Conservation (phyloP, 306 rosid genomes). For the Coriaria nepalensis region DNA sequence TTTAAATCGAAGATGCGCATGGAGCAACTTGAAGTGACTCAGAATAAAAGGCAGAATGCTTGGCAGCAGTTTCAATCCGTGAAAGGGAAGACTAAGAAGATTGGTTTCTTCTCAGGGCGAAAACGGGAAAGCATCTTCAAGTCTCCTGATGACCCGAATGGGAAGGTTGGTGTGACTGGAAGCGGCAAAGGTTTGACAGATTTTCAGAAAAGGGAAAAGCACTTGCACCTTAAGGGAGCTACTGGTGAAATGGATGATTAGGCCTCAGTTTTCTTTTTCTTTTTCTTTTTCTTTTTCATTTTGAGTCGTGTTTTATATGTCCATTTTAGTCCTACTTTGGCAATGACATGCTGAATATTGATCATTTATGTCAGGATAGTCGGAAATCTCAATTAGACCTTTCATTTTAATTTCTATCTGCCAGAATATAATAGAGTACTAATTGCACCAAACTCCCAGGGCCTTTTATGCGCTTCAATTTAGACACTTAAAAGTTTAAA, state of each 20-base stretch:
- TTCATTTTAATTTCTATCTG: too few species aligned
- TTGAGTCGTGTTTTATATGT: too few species aligned
- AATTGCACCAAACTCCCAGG: too few species aligned
- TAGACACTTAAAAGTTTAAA: too few species aligned
- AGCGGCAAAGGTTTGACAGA: constrained; percentile 98
- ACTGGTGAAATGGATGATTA: constrained; percentile 61
- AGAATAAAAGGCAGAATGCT: constrained; percentile 95
- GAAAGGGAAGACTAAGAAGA: constrained; percentile 94
- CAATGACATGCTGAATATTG: too few species aligned
- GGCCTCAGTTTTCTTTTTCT: constrained; percentile 6
- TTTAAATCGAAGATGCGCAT: constrained; percentile 95
- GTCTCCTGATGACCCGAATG: constrained; percentile 88
- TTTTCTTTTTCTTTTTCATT: too few species aligned
- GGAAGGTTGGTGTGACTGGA: constrained; percentile 98
- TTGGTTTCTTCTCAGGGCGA: constrained; percentile 85
- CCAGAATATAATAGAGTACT: too few species aligned
- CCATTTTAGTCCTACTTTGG: too few species aligned
- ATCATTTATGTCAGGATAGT: too few species aligned
- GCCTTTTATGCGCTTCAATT: too few species aligned
- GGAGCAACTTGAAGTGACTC: constrained; percentile 93
- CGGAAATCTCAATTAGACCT: too few species aligned
- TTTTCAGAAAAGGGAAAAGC: constrained; percentile 89
- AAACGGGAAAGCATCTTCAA: constrained; percentile 95
- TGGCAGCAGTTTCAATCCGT: constrained; percentile 97
- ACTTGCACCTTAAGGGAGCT: constrained; percentile 93